Evolutionary conservation across 108 stramenopile genomes (phyloP).

Genomic region (Cyclotella kingstonii): DNA sequence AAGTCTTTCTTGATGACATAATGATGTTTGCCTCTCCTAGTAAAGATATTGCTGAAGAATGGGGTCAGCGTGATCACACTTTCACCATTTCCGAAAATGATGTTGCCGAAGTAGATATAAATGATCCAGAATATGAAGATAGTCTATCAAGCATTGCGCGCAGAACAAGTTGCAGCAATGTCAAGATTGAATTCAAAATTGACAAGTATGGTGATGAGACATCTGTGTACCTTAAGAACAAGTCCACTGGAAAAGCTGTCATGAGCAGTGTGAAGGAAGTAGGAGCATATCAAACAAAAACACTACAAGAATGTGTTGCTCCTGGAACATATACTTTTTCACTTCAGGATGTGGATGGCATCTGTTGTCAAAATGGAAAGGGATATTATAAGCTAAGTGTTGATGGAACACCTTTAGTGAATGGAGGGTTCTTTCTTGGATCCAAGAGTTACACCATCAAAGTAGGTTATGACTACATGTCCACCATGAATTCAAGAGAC

Average conservation of each 20-base stretch:
- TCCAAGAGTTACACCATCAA: slow-evolving; percentile 20
- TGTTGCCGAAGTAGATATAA: not conserved
- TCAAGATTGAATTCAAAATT: slow-evolving; percentile 26
- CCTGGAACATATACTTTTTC: slow-evolving; percentile 17
- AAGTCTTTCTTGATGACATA: not conserved
- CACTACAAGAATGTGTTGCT: slow-evolving; percentile 7
- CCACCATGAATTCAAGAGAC: slow-evolving; percentile 17
- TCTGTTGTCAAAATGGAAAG: slow-evolving; percentile 27
- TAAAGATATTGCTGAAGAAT: not conserved
- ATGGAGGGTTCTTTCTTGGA: slow-evolving; percentile 19
- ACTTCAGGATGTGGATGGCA: slow-evolving; percentile 19
- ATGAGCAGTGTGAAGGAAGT: slow-evolving; percentile 16
- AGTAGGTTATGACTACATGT: slow-evolving; percentile 14
- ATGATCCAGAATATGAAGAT: not conserved
- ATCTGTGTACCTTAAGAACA: slow-evolving; percentile 10
- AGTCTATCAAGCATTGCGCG: not conserved
- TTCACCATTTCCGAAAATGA: not conserved
- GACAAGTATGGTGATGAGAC: slow-evolving; percentile 30
- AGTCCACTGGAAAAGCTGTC: slow-evolving; percentile 3
- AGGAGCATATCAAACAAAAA: slow-evolving; percentile 22
- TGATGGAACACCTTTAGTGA: slow-evolving; percentile 16
- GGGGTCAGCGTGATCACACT: slow-evolving; percentile 9
- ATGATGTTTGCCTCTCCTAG: slow-evolving; percentile 3
- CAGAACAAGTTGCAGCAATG: not conserved
- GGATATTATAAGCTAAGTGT: slow-evolving; percentile 17